phyloP scores from a whole-genome alignment of 2,329 filamentous ascomycete genomes.

The Ophiostoma piceae region DNA sequence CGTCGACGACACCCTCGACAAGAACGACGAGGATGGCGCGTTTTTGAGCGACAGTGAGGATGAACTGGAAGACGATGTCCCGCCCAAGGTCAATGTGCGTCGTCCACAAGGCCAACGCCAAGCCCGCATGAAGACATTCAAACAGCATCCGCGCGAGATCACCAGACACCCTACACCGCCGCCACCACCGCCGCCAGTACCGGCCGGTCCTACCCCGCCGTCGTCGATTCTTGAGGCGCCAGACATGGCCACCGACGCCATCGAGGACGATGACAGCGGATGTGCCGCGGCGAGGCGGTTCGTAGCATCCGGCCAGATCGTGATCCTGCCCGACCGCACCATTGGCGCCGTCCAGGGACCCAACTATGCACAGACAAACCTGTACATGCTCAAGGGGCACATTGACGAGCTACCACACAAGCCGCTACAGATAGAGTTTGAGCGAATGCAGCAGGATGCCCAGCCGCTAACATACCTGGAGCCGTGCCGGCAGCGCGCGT shows the following conservation, averaged over 20 bases:
- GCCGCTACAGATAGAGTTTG: slow-evolving; percentile 44
- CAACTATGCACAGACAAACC: slow-evolving; percentile 42
- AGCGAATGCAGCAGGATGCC: slow-evolving; percentile 43
- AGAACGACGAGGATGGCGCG: slow-evolving; percentile 21
- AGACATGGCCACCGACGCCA: neutral
- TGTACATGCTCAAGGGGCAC: slow-evolving; percentile 49
- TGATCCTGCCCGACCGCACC: slow-evolving; percentile 41
- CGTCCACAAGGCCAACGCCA: neutral
- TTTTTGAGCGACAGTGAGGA: slow-evolving; percentile 26
- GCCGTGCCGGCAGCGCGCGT: neutral
- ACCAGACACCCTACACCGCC: slow-evolving; percentile 48
- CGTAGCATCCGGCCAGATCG: slow-evolving; percentile 40
- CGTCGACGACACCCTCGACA: slow-evolving; percentile 39
- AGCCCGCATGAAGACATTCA: slow-evolving; percentile 32
- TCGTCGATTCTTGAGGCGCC: neutral
- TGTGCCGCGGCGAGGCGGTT: slow-evolving; percentile 27
- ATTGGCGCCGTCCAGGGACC: slow-evolving; percentile 55
- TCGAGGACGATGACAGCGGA: slow-evolving; percentile 28
- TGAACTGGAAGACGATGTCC: neutral
- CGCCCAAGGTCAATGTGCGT: neutral
- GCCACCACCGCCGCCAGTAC: slow-evolving; percentile 33
- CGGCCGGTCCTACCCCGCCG: neutral
- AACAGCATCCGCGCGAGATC: slow-evolving; percentile 43
- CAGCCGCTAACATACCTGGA: slow-evolving; percentile 16
- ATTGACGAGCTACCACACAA: slow-evolving; percentile 38